Evolutionary conservation across 495 filamentous ascomycete genomes (phyloP).

Genomic region (Trichoderma orchidacearum): DNA sequence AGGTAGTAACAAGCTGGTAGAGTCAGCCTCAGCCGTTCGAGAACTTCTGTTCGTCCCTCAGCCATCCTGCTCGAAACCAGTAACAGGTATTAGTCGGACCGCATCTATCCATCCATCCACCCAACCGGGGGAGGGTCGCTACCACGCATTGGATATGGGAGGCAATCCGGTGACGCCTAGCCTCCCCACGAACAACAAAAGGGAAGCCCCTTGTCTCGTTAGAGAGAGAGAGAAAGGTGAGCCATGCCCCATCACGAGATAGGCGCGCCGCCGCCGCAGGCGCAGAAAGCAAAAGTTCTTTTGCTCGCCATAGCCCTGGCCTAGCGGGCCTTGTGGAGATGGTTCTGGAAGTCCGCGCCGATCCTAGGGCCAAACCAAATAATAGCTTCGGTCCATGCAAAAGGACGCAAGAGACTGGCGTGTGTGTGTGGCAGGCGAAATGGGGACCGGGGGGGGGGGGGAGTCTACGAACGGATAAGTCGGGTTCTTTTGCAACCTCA

Average conservation of each 20-base stretch:
- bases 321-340: not conserved
- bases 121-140: not conserved
- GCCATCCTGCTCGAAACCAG: not conserved
- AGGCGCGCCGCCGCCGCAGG: not conserved
- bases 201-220: not conserved
- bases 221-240: not conserved
- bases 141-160: not conserved
- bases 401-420: too few species aligned
- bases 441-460: not conserved
- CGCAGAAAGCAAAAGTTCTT: not conserved
- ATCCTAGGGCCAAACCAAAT: not conserved
- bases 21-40: not conserved
- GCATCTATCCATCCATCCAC: too few species aligned
- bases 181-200: not conserved
- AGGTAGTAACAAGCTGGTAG: too few species aligned
- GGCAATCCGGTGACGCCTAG: not conserved
- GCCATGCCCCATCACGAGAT: not conserved
- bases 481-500: not conserved
- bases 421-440: too few species aligned
- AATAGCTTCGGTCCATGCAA: not conserved
- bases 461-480: not conserved
- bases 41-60: constrained; percentile 1
- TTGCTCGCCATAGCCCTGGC: not conserved
- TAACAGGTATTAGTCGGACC: not conserved
- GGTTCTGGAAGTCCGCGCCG: not conserved